Conservation (phyloP, 768 basidiomycete species). For the Dioszegia aurantiaca region DNA sequence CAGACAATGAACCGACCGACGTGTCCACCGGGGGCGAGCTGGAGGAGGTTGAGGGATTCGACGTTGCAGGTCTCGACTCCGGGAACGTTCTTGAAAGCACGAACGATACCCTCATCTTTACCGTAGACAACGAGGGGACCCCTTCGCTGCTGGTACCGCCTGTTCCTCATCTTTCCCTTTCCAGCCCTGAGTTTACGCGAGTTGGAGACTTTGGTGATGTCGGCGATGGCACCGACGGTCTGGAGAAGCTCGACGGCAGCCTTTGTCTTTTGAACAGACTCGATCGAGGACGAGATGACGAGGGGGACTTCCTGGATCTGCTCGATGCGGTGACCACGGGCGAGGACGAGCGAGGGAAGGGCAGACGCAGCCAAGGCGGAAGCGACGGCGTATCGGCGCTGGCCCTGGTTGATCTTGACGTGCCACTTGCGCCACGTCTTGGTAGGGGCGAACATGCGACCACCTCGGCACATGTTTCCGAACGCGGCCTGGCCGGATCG, state of each 20-base stretch:
- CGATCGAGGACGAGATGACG: slow-evolving; percentile 72
- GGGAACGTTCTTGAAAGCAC: slow-evolving; percentile 97
- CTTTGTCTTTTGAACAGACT: slow-evolving; percentile 93
- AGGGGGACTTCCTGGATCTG: slow-evolving; percentile 93
- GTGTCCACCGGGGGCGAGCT: slow-evolving; percentile 98
- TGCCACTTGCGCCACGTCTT: slow-evolving; percentile 99
- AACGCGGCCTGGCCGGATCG: slow-evolving; percentile 99
- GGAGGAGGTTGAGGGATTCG: slow-evolving; percentile 88
- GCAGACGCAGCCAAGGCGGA: slow-evolving; percentile 97
- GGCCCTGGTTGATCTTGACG: slow-evolving; percentile 99
- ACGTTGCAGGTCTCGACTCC: slow-evolving; percentile 98
- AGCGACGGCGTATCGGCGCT: slow-evolving; percentile 94
- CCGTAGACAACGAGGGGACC: slow-evolving; percentile 96
- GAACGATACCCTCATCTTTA: slow-evolving; percentile 95
- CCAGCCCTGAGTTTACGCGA: slow-evolving; percentile 95
- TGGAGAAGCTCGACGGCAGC: slow-evolving; percentile 93
- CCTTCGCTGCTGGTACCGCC: slow-evolving; percentile 92
- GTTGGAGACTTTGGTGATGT: slow-evolving; percentile 95
- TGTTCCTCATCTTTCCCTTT: slow-evolving; percentile 95
- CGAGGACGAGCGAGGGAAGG: slow-evolving; percentile 94
- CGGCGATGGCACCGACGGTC: slow-evolving; percentile 78
- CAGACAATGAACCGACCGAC: slow-evolving; percentile 99
- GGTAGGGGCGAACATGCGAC: slow-evolving; percentile 99
- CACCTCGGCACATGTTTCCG: slow-evolving; percentile 99
- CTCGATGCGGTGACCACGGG: slow-evolving; percentile 98